phyloP scores from a whole-genome alignment of 192 early-diverging fungal genomes.

The Dimargaris xerosporica region DNA sequence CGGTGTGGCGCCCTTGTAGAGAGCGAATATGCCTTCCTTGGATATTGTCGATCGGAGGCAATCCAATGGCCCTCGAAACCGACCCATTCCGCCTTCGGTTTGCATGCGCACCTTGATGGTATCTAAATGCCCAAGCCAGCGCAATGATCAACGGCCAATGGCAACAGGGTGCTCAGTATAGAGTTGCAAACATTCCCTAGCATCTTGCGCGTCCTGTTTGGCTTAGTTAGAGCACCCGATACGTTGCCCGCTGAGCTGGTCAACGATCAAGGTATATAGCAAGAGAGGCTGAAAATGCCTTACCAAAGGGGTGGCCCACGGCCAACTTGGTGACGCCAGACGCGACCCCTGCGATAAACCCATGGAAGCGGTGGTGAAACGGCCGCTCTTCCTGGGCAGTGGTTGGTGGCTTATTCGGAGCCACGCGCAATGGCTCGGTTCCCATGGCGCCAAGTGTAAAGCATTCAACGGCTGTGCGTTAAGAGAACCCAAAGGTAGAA shows the following conservation, averaged over 20 bases:
- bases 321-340: constrained; percentile 63
- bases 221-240: too few relatives aligned
- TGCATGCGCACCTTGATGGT: constrained; percentile 70
- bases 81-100: constrained; percentile 45
- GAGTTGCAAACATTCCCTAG: too few relatives aligned
- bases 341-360: constrained; percentile 53
- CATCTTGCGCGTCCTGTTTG: too few relatives aligned
- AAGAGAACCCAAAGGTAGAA: too few relatives aligned
- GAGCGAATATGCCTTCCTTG: constrained; percentile 54
- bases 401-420: neutral
- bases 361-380: constrained; percentile 30
- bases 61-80: constrained; percentile 56
- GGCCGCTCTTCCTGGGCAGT: neutral
- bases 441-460: too few relatives aligned
- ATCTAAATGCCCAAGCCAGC: constrained; percentile 25
- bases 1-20: constrained; percentile 89
- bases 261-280: too few relatives aligned
- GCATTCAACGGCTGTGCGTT: too few relatives aligned
- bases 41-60: constrained; percentile 47
- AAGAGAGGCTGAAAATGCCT: neutral
- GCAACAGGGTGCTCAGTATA: too few relatives aligned
- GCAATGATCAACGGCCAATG: too few relatives aligned
- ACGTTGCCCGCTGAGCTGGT: too few relatives aligned
- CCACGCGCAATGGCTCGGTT: too few relatives aligned
- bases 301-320: constrained; percentile 72